Conservation (phyloP, 805 yeast genomes). For the Schwanniomyces vanrijiae region DNA sequence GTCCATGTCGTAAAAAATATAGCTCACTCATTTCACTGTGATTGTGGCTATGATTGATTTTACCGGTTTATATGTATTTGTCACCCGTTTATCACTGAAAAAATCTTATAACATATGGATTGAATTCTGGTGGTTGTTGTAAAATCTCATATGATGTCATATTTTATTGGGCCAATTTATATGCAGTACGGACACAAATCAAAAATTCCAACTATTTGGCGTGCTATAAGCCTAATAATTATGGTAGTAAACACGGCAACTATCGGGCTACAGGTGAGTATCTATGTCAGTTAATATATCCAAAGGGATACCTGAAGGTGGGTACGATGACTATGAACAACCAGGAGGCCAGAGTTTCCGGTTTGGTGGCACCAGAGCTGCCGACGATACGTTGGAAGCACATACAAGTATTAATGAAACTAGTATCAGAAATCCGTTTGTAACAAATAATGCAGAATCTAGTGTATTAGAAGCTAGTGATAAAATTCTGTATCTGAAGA, state of each 20-base stretch:
- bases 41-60: not conserved
- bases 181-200: not conserved
- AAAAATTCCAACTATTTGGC: not conserved
- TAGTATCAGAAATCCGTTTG: constrained; percentile 1
- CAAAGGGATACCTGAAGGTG: not conserved
- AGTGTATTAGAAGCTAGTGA: not conserved
- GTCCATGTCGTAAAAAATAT: constrained; percentile 45
- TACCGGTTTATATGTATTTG: not conserved
- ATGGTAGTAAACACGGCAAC: not conserved
- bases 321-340: not conserved
- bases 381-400: not conserved
- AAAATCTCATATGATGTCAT: not conserved
- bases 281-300: not conserved
- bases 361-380: not conserved
- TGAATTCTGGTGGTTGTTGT: not conserved
- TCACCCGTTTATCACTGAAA: not conserved
- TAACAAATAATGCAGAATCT: not conserved
- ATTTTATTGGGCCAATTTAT: not conserved
- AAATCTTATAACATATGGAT: not conserved
- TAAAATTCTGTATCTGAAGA: not conserved
- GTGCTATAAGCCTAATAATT: too few relatives aligned
- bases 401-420: not conserved
- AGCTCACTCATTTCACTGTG: constrained; percentile 33
- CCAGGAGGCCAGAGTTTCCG: not conserved
- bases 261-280: not conserved